A percentile compares a stretch with the other conserved stretches of the same genome.
phyloP scores from a whole-genome alignment of 306 rosid genomes.

The Arachis stenosperma region DNA sequence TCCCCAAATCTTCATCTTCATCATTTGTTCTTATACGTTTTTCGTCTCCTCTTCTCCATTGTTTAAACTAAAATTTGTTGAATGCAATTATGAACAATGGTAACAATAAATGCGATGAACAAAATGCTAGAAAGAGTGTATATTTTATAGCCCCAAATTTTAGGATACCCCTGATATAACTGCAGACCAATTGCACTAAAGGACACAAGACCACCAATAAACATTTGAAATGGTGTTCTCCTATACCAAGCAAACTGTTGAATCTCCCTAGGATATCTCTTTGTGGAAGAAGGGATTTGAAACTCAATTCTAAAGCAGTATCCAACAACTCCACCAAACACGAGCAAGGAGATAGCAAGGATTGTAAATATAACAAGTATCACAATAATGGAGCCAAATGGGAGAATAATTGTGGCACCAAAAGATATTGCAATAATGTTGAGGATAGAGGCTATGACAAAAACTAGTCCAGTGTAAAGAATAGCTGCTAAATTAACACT shows the following conservation, averaged over 20 bases:
- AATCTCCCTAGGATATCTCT: conserved; percentile 65
- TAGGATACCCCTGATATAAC: conserved; percentile 70
- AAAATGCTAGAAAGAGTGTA: conserved; percentile 73
- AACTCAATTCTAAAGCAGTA: conserved; percentile 60
- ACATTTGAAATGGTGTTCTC: conserved; percentile 76
- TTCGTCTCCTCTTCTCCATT: no score
- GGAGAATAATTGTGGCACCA: conserved; percentile 69
- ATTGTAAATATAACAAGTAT: conserved; percentile 58
- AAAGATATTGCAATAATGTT: conserved; percentile 68
- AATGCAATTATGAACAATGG: conserved; percentile 53
- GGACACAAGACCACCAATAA: conserved; percentile 78
- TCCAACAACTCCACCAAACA: conserved; percentile 83
- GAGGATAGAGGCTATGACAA: conserved; percentile 59
- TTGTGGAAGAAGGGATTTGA: conserved; percentile 63
- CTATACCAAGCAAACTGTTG: conserved; percentile 76
- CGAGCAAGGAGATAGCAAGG: conserved; percentile 73
- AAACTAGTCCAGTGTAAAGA: conserved; percentile 73
- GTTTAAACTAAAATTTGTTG: no score
- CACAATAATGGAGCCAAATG: conserved; percentile 71
- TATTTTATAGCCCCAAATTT: conserved; percentile 84
- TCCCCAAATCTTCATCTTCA: no score
- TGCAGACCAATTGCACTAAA: conserved; percentile 71
- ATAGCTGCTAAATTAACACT: conserved; percentile 69
- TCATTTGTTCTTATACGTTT: no score
- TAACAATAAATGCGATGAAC: conserved; percentile 57